Conservation (phyloP, 2,329 filamentous ascomycete species). For the Coleophoma eucalyptorum region DNA sequence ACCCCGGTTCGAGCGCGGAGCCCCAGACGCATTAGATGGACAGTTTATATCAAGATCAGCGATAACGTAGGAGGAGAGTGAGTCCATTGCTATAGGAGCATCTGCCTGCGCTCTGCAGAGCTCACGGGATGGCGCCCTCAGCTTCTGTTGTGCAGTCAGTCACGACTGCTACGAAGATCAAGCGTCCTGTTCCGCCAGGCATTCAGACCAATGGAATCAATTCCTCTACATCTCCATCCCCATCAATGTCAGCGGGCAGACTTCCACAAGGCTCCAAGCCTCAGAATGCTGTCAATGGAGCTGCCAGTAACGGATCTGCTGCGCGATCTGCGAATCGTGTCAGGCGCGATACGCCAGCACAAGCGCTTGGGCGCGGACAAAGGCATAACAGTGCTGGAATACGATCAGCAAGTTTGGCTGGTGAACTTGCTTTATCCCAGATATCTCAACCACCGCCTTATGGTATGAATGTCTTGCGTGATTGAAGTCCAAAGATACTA, state of each 20-base stretch:
- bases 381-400: slow-evolving; percentile 45
- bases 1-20: too few relatives aligned
- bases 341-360: slow-evolving; percentile 51
- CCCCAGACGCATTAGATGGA: slow-evolving; percentile 13
- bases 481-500: slow-evolving; percentile 16
- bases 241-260: slow-evolving; percentile 49
- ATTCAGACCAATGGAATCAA: slow-evolving; percentile 37
- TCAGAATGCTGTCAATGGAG: slow-evolving; percentile 42
- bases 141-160: slow-evolving; percentile 21
- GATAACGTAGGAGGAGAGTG: slow-evolving; percentile 17
- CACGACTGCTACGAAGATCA: slow-evolving; percentile 50
- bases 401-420: slow-evolving; percentile 42
- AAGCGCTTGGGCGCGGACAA: slow-evolving; percentile 41
- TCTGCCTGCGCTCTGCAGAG: slow-evolving; percentile 5
- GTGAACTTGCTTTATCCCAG: slow-evolving; percentile 35
- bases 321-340: slow-evolving; percentile 52
- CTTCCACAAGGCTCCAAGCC: slow-evolving; percentile 48
- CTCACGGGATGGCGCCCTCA: slow-evolving; percentile 23
- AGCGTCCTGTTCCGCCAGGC: slow-evolving; percentile 62
- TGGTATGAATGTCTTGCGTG: slow-evolving; percentile 32
- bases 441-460: slow-evolving; percentile 47
- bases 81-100: neutral
- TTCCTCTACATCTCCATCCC: slow-evolving; percentile 46
- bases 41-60: slow-evolving; percentile 7
- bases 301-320: slow-evolving; percentile 27